These are phyloP conservation scores for Cladosporium sp. DNA, from an alignment of 2,329 filamentous ascomycete genomes.

Conservation along the genomic window DNA sequence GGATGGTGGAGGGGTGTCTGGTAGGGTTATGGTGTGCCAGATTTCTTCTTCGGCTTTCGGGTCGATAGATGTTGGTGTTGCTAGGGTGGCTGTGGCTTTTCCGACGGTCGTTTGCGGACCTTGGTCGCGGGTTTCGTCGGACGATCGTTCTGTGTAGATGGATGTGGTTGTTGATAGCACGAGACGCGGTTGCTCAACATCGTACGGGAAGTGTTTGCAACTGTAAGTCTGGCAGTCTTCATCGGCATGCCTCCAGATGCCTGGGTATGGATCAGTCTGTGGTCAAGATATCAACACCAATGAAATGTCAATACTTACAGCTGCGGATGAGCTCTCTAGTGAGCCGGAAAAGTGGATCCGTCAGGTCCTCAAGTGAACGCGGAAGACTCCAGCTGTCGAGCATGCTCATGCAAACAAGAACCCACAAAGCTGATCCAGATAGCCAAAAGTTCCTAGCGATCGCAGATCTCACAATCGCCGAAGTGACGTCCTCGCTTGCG, in stretches of 20 bases:
- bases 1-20: not conserved
- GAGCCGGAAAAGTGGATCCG: not conserved
- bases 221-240: not conserved
- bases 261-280: not conserved
- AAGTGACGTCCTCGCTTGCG: conserved; percentile 2
- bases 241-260: not conserved
- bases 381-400: conserved; percentile 8
- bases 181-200: not conserved
- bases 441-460: not conserved
- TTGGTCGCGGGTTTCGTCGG: not conserved
- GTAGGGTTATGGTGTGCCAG: not conserved
- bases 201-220: not conserved
- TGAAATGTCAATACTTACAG: not conserved
- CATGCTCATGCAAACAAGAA: conserved; percentile 3
- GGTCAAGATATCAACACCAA: not conserved
- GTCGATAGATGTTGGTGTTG: not conserved
- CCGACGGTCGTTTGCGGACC: not conserved
- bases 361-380: not conserved
- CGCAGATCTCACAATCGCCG: not conserved
- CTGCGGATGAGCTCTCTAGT: not conserved
- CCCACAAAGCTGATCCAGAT: not conserved
- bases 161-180: not conserved
- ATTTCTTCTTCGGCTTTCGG: not conserved
- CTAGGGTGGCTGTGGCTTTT: not conserved
- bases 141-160: not conserved